Evolutionary conservation across 2,329 filamentous ascomycete species (phyloP).

Genomic region (Botrytis porri): DNA sequence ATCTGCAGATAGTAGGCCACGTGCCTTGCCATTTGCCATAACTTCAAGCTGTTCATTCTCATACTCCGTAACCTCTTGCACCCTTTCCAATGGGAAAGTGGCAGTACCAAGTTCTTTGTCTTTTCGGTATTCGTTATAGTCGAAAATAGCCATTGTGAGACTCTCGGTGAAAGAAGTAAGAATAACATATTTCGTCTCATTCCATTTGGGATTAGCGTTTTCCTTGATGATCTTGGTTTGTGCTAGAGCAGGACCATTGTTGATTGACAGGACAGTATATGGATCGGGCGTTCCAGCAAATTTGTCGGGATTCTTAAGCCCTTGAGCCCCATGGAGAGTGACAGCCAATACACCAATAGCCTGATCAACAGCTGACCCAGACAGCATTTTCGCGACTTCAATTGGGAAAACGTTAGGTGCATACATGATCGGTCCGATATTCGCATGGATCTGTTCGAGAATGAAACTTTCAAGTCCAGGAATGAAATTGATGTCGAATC

Average conservation of each 20-base stretch:
- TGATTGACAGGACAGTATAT: constrained; percentile 81
- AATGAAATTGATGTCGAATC: constrained; percentile 99
- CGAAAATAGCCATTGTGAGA: constrained; percentile 79
- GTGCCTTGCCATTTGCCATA: constrained; percentile 76
- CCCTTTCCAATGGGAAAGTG: constrained; percentile 77
- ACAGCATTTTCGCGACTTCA: constrained; percentile 96
- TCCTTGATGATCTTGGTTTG: constrained; percentile 86
- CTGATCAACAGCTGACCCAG: constrained; percentile 89
- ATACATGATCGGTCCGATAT: constrained; percentile 96
- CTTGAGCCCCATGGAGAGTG: constrained; percentile 85
- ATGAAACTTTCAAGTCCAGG: constrained; percentile 93
- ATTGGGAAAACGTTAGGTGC: constrained; percentile 96
- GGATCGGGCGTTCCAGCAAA: constrained; percentile 91
- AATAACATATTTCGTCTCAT: constrained; percentile 94
- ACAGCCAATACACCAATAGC: constrained; percentile 92
- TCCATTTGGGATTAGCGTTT: constrained; percentile 86
- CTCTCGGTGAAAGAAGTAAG: constrained; percentile 87
- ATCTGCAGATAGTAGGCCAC: constrained; percentile 77
- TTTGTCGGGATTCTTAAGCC: constrained; percentile 92
- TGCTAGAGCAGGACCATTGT: constrained; percentile 75
- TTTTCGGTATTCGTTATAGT: constrained; percentile 95
- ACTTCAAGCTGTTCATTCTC: constrained; percentile 87
- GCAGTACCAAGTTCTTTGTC: constrained; percentile 91
- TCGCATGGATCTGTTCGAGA: constrained; percentile 91
- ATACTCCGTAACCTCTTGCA: constrained; percentile 73